These are phyloP conservation scores for Ceratobasidium theobromae DNA, from an alignment of 1,284 basidiomycete genomes.

Conservation along the genomic window DNA sequence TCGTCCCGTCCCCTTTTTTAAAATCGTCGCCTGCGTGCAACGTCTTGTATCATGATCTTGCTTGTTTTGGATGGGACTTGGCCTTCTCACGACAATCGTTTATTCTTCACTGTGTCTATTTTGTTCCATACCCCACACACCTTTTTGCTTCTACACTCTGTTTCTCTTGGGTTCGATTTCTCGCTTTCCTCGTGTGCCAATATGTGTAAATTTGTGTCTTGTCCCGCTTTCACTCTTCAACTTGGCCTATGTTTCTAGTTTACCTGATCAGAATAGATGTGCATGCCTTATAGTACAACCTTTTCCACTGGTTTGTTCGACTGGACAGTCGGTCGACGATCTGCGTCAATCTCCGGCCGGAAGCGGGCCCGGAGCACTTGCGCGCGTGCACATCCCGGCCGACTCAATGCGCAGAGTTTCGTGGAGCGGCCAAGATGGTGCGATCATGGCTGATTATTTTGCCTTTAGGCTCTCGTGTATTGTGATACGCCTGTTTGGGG, in stretches of 20 bases:
- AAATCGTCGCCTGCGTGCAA: constrained; percentile 16
- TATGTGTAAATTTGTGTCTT: constrained; percentile 27
- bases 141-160: constrained; percentile 17
- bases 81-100: constrained; percentile 11
- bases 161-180: constrained; percentile 6
- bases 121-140: constrained; percentile 28
- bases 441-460: not conserved
- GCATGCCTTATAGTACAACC: constrained; percentile 12
- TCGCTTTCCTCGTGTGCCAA: constrained; percentile 22
- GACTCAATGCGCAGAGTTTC: not conserved
- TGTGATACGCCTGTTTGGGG: not conserved
- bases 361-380: not conserved
- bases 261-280: constrained; percentile 30
- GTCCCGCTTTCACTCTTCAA: constrained; percentile 9
- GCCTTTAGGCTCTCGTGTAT: not conserved
- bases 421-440: not conserved
- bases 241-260: constrained; percentile 12
- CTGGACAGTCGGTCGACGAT: no score
- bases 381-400: not conserved
- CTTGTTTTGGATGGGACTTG: constrained; percentile 29
- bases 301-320: no score
- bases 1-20: not conserved
- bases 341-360: no score
- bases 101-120: constrained; percentile 33
- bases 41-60: constrained; percentile 15